Evolutionary conservation across 257 asterid species (phyloP).

Genomic region (Coffea canephora): DNA sequence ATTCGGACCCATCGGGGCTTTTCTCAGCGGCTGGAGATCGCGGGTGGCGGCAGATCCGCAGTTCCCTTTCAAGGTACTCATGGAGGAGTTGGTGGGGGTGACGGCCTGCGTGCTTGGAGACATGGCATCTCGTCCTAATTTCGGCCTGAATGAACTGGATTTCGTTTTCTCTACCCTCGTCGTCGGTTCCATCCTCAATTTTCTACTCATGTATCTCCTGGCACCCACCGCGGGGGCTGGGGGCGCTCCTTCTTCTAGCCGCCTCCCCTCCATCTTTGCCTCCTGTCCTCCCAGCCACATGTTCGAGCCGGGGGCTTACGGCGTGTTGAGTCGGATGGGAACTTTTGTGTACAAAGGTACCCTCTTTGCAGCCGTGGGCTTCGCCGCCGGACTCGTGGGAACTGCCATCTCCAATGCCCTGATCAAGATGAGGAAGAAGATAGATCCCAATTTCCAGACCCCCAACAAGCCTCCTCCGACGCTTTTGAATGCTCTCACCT

Average conservation of each 20-base stretch:
- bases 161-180: constrained; percentile 87
- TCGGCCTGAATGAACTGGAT: constrained; percentile 90
- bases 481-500: constrained; percentile 65
- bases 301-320: constrained; percentile 79
- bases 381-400: constrained; percentile 82
- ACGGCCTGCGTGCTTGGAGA: constrained; percentile 80
- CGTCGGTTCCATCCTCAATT: constrained; percentile 76
- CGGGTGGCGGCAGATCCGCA: constrained; percentile 92
- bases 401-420: constrained; percentile 85
- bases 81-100: constrained; percentile 93
- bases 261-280: constrained; percentile 66
- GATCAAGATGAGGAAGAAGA: constrained; percentile 66
- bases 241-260: constrained; percentile 49
- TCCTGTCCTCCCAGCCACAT: constrained; percentile 77
- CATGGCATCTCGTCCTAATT: constrained; percentile 93
- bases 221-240: constrained; percentile 64
- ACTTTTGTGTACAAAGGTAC: constrained; percentile 79
- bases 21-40: constrained; percentile 78
- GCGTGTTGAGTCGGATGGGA: constrained; percentile 53
- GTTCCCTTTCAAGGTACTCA: constrained; percentile 83
- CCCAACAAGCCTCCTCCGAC: constrained; percentile 86
- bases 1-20: constrained; percentile 79
- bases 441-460: constrained; percentile 80
- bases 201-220: constrained; percentile 78
- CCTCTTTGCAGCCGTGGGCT: constrained; percentile 73